A percentile compares a stretch with the other conserved stretches of the same genome.
Evolutionary conservation across 768 basidiomycete genomes (phyloP).

Genomic region (Mycena rebaudengoi): DNA sequence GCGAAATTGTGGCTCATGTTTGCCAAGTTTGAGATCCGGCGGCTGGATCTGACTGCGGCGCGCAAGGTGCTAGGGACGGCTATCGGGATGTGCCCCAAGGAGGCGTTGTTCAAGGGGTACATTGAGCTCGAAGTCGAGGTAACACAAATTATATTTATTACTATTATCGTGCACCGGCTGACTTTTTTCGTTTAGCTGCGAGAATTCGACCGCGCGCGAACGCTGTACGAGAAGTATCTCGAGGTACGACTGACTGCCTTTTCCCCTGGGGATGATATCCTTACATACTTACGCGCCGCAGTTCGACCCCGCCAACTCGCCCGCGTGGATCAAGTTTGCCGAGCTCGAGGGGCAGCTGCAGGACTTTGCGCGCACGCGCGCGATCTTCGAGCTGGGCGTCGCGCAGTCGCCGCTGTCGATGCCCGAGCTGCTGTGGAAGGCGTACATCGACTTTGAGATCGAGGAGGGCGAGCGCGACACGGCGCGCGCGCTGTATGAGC

Average conservation of each 20-base stretch:
- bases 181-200: conserved; percentile 61
- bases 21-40: conserved; percentile 91
- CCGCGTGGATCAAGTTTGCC: conserved; percentile 96
- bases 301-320: conserved; percentile 90
- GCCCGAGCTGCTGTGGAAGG: conserved; percentile 95
- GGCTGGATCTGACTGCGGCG: conserved; percentile 82
- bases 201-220: conserved; percentile 94
- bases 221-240: conserved; percentile 92
- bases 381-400: conserved; percentile 92
- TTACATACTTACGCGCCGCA: conserved; percentile 31
- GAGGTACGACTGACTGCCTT: conserved; percentile 61
- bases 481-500: conserved; percentile 88
- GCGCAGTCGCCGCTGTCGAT: conserved; percentile 87
- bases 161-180: background rate
- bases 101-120: conserved; percentile 94
- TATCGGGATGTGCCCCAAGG: conserved; percentile 97
- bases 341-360: conserved; percentile 89
- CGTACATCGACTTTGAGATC: conserved; percentile 96
- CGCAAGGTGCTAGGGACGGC: conserved; percentile 89
- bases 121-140: conserved; percentile 94
- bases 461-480: conserved; percentile 92
- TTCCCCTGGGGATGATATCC: background rate
- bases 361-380: conserved; percentile 89
- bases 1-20: conserved; percentile 96
- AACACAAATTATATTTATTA: conserved; percentile 39